A percentile compares a stretch with the other conserved stretches of the same genome.
These are phyloP conservation scores for Lipomyces spencermartinsiae DNA, from an alignment of 805 yeast species.

Conservation along the genomic window DNA sequence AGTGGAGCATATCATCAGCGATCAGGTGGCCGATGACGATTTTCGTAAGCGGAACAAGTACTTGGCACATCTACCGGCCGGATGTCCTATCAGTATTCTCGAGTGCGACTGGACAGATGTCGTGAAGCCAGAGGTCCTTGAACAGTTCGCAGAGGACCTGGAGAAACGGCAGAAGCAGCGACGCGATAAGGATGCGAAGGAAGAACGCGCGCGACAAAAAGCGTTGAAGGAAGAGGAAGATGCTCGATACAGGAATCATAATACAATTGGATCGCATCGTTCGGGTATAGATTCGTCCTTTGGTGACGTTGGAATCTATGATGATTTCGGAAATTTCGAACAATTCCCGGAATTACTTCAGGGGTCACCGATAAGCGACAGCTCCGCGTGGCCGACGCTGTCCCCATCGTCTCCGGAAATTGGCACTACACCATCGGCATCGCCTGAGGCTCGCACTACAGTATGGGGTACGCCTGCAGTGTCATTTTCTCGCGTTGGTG, in stretches of 20 bases:
- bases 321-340: constrained; percentile 14
- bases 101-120: constrained; percentile 79
- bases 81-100: constrained; percentile 80
- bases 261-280: constrained; percentile 8
- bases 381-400: constrained; percentile 43
- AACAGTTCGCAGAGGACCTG: constrained; percentile 60
- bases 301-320: not conserved
- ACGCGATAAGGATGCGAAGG: constrained; percentile 65
- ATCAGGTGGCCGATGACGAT: constrained; percentile 67
- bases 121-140: constrained; percentile 54
- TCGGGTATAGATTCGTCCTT: constrained; percentile 10
- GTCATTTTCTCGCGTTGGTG: constrained; percentile 24
- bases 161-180: constrained; percentile 61
- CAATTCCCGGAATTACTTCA: constrained; percentile 18
- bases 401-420: constrained; percentile 27
- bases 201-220: constrained; percentile 60
- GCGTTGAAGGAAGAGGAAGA: constrained; percentile 62
- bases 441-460: constrained; percentile 54
- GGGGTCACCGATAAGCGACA: constrained; percentile 18
- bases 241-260: constrained; percentile 10
- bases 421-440: constrained; percentile 14
- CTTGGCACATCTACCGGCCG: constrained; percentile 80
- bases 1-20: constrained; percentile 74
- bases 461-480: constrained; percentile 77
- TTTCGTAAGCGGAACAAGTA: constrained; percentile 69